Evolutionary conservation across 1,284 basidiomycete species (phyloP).

Genomic region (Rhodotorula sp.): DNA sequence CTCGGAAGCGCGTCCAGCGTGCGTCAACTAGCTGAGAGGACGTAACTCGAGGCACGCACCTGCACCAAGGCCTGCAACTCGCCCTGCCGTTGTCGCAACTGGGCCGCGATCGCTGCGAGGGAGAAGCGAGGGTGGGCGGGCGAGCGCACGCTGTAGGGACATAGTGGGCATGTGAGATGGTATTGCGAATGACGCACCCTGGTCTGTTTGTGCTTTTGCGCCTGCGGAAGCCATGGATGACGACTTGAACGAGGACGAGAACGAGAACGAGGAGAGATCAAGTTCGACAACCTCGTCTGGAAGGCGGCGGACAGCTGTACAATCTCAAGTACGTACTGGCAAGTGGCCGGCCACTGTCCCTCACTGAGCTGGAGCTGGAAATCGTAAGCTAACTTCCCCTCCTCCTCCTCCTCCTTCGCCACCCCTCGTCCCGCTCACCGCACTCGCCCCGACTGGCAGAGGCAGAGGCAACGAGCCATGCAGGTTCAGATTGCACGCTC

Average conservation of each 20-base stretch:
- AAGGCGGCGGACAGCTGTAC: too few species aligned
- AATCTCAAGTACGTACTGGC: too few species aligned
- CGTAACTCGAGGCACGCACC: not conserved
- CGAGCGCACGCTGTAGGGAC: not conserved
- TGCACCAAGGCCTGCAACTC: conserved; percentile 80
- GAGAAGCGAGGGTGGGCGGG: not conserved
- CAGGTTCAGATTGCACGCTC: not conserved
- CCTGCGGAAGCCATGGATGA: not conserved
- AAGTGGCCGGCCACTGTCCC: too few species aligned
- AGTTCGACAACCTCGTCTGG: not conserved
- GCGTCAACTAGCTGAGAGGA: fast-evolving
- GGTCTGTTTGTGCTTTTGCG: conserved; percentile 7
- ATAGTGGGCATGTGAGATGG: too few species aligned
- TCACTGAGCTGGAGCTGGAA: too few species aligned
- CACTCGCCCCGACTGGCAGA: not conserved
- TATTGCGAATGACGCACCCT: not conserved
- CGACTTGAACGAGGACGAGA: not conserved
- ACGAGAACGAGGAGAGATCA: not conserved
- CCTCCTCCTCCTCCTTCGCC: too few species aligned
- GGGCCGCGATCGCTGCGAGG: conserved; percentile 15
- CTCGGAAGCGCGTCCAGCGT: too few species aligned
- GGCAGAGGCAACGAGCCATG: not conserved
- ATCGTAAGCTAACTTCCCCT: too few species aligned
- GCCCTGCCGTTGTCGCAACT: conserved; percentile 55
- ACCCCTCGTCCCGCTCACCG: not conserved